These are phyloP conservation scores for Clavulina sp. DNA, from an alignment of 768 basidiomycete species.

Conservation along the genomic window DNA sequence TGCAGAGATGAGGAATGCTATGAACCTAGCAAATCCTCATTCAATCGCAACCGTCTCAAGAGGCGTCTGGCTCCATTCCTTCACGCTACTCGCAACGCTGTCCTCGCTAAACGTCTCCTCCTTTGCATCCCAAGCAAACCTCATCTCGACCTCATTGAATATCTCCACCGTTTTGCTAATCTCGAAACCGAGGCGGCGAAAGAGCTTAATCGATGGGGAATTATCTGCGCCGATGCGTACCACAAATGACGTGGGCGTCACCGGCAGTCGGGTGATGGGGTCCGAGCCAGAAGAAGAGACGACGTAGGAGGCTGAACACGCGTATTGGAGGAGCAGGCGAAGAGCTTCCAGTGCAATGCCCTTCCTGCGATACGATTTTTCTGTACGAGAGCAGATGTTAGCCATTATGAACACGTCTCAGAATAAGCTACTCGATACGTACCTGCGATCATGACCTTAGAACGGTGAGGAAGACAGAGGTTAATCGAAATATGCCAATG, in stretches of 20 bases:
- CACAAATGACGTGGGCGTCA: slow-evolving; percentile 37
- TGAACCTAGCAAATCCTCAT: too few species aligned
- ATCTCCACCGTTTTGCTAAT: slow-evolving; percentile 50
- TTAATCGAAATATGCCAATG: background rate
- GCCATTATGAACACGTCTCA: background rate
- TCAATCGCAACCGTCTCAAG: too few species aligned
- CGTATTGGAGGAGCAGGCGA: slow-evolving; percentile 50
- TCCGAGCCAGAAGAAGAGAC: slow-evolving; percentile 12
- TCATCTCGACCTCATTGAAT: slow-evolving; percentile 75
- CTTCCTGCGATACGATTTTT: slow-evolving; percentile 45
- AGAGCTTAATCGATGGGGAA: slow-evolving; percentile 47
- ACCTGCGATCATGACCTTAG: slow-evolving; percentile 12
- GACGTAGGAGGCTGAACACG: slow-evolving; percentile 26
- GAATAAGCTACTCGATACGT: background rate
- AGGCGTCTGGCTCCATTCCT: too few species aligned
- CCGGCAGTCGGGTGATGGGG: slow-evolving; percentile 20
- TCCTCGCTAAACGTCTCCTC: too few species aligned
- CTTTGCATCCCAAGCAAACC: slow-evolving; percentile 19
- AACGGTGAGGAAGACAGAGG: too few species aligned
- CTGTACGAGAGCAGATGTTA: slow-evolving; percentile 21
- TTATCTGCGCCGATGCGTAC: slow-evolving; percentile 59
- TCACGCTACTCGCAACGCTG: too few species aligned
- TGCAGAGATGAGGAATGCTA: too few species aligned
- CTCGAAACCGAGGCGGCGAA: slow-evolving; percentile 58
- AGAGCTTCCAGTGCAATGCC: slow-evolving; percentile 50